Conservation (phyloP, 805 yeast genomes). For the Kodamaea restingae region DNA sequence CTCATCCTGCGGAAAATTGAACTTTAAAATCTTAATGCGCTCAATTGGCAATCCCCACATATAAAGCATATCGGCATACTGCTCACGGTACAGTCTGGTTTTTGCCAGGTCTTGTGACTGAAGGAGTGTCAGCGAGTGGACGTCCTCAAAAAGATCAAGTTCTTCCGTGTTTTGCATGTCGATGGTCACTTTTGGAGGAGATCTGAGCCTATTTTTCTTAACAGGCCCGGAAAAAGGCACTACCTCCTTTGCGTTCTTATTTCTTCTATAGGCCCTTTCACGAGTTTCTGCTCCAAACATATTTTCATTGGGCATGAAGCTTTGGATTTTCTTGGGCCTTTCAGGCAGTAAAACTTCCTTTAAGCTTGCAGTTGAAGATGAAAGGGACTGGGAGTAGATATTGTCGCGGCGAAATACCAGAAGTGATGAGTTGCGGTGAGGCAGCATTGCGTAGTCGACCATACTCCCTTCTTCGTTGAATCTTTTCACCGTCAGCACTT, state of each 20-base stretch:
- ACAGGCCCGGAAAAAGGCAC: background rate
- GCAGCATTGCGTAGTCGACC: constrained; percentile 4
- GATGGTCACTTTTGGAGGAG: constrained; percentile 35
- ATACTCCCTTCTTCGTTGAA: constrained; percentile 9
- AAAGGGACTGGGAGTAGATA: constrained; percentile 15
- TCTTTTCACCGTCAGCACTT: constrained; percentile 12
- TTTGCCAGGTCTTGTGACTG: constrained; percentile 34
- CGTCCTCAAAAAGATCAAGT: constrained; percentile 43
- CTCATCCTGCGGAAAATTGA: constrained; percentile 43
- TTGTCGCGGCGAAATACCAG: constrained; percentile 7
- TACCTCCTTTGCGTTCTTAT: background rate
- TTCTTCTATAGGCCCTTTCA: background rate
- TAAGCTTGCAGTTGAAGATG: constrained; percentile 16
- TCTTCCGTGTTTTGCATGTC: constrained; percentile 44
- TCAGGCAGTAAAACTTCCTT: constrained; percentile 11
- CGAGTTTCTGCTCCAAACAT: background rate
- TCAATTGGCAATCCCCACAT: constrained; percentile 83
- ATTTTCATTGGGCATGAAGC: background rate
- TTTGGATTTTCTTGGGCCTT: constrained; percentile 12
- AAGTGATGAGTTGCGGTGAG: constrained; percentile 10
- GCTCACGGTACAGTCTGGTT: constrained; percentile 47
- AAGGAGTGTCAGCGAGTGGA: constrained; percentile 38
- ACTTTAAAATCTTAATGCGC: constrained; percentile 72
- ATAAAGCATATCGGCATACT: constrained; percentile 73
- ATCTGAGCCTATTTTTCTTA: constrained; percentile 9